Evolutionary conservation across 768 basidiomycete genomes (phyloP).

Genomic region (Xerocomellus dryophilus): DNA sequence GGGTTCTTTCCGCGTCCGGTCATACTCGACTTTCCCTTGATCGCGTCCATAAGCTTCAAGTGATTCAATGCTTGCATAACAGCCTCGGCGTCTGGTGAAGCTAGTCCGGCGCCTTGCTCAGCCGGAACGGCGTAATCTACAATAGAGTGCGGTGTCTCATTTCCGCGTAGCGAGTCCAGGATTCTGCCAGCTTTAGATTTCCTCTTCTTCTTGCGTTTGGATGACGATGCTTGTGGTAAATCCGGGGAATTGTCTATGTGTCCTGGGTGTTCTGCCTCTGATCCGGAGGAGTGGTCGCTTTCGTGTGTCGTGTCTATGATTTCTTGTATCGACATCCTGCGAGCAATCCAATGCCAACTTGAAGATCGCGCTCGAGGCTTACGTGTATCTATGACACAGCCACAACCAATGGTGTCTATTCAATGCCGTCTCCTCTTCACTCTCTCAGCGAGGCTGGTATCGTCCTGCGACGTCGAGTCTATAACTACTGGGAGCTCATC

Average conservation of each 20-base stretch:
- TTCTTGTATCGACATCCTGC: conserved; percentile 36
- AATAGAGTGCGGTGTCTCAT: conserved; percentile 56
- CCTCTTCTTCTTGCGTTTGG: conserved; percentile 83
- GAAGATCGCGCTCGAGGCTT: background rate
- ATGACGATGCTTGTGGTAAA: conserved; percentile 35
- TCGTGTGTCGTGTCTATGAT: conserved; percentile 38
- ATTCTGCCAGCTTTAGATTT: conserved; percentile 67
- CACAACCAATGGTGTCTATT: conserved; percentile 10
- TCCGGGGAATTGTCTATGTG: conserved; percentile 12
- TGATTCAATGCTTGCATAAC: conserved; percentile 70
- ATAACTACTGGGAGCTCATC: conserved; percentile 11
- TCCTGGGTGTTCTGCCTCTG: conserved; percentile 29
- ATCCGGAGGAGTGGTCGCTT: conserved; percentile 30
- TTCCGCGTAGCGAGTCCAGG: conserved; percentile 46
- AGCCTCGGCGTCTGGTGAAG: conserved; percentile 58
- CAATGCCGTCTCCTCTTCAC: conserved; percentile 40
- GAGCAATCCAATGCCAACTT: background rate
- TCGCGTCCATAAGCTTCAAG: conserved; percentile 79
- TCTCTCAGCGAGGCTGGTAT: conserved; percentile 37
- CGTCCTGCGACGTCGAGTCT: background rate
- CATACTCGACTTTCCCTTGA: conserved; percentile 76
- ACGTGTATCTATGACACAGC: conserved; percentile 12
- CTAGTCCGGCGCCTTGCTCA: conserved; percentile 44
- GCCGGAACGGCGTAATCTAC: conserved; percentile 65
- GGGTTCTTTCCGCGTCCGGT: conserved; percentile 77